Percentiles rank a stretch among this genome's conserved stretches.
Evolutionary conservation across 2,329 filamentous ascomycete genomes (phyloP).

Genomic region (Phaeomoniella chlamydospora): DNA sequence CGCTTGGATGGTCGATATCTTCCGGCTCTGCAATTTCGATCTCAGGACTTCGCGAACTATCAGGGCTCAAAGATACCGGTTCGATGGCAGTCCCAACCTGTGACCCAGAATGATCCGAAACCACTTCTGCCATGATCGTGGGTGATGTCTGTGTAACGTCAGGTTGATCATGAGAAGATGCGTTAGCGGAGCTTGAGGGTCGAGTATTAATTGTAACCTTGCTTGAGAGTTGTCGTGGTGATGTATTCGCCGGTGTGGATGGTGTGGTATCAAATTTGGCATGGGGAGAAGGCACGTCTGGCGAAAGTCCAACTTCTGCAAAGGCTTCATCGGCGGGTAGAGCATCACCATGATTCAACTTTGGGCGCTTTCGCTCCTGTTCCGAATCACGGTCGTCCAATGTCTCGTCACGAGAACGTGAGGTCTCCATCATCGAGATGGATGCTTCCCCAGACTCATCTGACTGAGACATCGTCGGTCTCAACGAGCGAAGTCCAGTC

Average conservation of each 20-base stretch:
- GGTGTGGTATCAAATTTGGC: conserved; percentile 5
- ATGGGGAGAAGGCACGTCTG: neutral
- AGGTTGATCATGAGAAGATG: conserved; percentile 4
- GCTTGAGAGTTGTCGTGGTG: conserved; percentile 21
- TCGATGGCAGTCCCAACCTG: conserved; percentile 7
- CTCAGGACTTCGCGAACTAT: conserved; percentile 27
- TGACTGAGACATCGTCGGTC: neutral
- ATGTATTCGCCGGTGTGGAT: conserved; percentile 12
- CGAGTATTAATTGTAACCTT: conserved; percentile 32
- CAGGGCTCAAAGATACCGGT: conserved; percentile 26
- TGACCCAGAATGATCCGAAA: conserved; percentile 6
- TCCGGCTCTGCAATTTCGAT: conserved; percentile 35
- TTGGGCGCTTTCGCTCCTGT: neutral
- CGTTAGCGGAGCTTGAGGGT: conserved; percentile 10
- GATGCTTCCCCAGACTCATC: neutral
- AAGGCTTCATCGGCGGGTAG: neutral
- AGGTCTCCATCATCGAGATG: neutral
- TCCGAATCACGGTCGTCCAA: neutral
- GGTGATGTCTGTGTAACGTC: conserved; percentile 2
- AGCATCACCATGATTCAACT: neutral
- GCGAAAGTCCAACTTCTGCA: neutral
- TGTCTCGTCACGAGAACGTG: neutral
- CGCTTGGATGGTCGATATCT: conserved; percentile 23
- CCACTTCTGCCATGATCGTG: conserved; percentile 3
- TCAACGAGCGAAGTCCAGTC: too few relatives aligned